Conservation (phyloP, 805 yeast genomes). For the Candida bentonensis region DNA sequence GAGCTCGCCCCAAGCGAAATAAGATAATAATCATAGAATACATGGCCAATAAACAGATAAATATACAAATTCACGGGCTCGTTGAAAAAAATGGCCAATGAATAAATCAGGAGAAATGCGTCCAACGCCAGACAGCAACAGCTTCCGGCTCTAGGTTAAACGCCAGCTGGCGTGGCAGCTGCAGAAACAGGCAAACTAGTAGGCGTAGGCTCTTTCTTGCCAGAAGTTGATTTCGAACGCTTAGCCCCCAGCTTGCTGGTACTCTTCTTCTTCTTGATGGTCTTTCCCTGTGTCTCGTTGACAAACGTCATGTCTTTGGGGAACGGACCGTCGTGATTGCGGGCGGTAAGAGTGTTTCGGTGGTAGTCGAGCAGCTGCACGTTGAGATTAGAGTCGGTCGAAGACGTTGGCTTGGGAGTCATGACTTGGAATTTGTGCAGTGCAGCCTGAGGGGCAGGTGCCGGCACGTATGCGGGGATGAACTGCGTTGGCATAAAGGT, state of each 20-base stretch:
- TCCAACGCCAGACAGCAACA: no score
- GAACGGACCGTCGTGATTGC: background rate
- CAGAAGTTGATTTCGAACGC: background rate
- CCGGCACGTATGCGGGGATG: background rate
- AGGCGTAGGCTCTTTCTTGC: background rate
- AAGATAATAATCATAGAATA: no score
- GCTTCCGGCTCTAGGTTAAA: no score
- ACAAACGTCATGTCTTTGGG: conserved; percentile 1
- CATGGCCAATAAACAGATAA: no score
- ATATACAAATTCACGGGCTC: no score
- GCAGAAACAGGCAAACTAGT: background rate
- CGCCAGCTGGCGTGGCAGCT: background rate
- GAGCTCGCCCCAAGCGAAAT: no score
- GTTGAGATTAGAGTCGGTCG: background rate
- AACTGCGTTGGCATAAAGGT: background rate
- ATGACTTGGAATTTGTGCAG: background rate
- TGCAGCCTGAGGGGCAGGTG: background rate
- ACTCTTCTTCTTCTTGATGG: conserved; percentile 1
- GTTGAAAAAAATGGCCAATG: no score
- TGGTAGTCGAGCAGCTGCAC: background rate
- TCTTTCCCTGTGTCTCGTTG: background rate
- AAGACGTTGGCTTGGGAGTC: background rate
- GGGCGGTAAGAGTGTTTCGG: background rate
- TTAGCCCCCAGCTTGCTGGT: background rate
- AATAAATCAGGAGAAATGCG: no score